phyloP scores from a whole-genome alignment of 2,329 filamentous ascomycete species.

The Aspergillus pseudonomiae region DNA sequence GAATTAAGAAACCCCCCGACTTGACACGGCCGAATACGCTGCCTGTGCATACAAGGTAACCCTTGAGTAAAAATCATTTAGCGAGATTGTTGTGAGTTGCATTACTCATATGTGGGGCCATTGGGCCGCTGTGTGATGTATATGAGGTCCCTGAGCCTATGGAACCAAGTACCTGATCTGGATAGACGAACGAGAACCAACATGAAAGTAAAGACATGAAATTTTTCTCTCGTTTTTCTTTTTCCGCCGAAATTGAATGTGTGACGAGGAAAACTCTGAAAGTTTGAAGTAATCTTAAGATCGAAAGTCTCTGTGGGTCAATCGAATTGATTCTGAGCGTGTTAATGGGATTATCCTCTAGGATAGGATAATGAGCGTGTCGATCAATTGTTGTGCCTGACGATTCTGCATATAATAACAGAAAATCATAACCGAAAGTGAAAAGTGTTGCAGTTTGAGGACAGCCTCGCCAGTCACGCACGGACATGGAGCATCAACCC shows the following conservation, averaged over 20 bases:
- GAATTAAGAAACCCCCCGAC: conserved; percentile 2
- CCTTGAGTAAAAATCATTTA: not conserved
- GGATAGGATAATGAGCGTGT: conserved; percentile 4
- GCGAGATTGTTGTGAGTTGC: not conserved
- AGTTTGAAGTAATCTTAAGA: not conserved
- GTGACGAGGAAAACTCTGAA: not conserved
- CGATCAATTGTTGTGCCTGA: conserved; percentile 10
- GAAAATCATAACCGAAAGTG: conserved; percentile 7
- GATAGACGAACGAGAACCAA: not conserved
- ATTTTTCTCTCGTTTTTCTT: not conserved
- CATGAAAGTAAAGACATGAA: not conserved
- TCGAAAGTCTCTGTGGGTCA: not conserved
- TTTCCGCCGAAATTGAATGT: not conserved
- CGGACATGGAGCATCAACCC: conserved; percentile 14
- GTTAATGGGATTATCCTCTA: not conserved
- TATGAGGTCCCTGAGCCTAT: not conserved
- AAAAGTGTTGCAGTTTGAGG: conserved; percentile 4
- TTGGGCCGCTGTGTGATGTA: not conserved
- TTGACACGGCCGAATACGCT: not conserved
- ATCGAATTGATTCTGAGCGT: not conserved
- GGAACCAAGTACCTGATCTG: not conserved
- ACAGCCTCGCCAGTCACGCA: conserved; percentile 14
- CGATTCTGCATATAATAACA: conserved; percentile 3
- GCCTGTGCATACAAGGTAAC: not conserved
- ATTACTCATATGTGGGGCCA: not conserved